Evolutionary conservation across 2,329 filamentous ascomycete species (phyloP), one percentile per base, ranked within the genome.

Genomic region (Fonsecaea pedrosoi): DNA sequence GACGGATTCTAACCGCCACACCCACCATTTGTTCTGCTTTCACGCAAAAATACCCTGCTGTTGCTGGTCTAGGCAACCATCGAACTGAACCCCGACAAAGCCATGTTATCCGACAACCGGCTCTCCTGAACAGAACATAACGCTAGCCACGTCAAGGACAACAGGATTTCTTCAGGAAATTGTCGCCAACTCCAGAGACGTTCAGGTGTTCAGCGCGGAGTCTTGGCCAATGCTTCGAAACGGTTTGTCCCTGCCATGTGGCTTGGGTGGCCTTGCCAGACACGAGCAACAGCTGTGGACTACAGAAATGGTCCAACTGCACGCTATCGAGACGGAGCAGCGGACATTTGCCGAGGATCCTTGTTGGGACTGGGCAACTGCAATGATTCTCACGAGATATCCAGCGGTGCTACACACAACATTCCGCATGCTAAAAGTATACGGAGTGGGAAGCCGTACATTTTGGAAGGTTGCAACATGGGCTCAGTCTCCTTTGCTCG

Each of bases 121-220:
- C 45, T 50, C 18, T 50, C 45, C 45, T 50, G 21, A 10, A 50
- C 10, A 9, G 21, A 10, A 25, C 10, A 50, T 50, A 50, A 18
- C 45, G 21, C 18, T 25, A 10, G 18, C 18, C 21, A 25, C 45
- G 15, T 10, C 21, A 9, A 50, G 45, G 18, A 25, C 9, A 21
- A 10, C 45, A 50, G 45, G 45, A 21, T 50, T 50, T 25, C 45
- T 25, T 10, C 18, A 50, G 45, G 45, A 50, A 50, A 50, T 50
- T 50, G 45, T 50, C 8, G 10, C 18, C 6, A 25, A 21, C 45
- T 25, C 18, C 45, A 25, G 45, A 50, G 25, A 25, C 25, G 18
- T 25, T 21, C 9, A 25, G 18, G 9, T 8, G 4, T 25, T 50
- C 45, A 25, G 45, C 18, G 1, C 45, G 45, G 45, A 50, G 45